Evolutionary conservation across 495 filamentous ascomycete species (phyloP).

Genomic region (Talaromyces ruber): DNA sequence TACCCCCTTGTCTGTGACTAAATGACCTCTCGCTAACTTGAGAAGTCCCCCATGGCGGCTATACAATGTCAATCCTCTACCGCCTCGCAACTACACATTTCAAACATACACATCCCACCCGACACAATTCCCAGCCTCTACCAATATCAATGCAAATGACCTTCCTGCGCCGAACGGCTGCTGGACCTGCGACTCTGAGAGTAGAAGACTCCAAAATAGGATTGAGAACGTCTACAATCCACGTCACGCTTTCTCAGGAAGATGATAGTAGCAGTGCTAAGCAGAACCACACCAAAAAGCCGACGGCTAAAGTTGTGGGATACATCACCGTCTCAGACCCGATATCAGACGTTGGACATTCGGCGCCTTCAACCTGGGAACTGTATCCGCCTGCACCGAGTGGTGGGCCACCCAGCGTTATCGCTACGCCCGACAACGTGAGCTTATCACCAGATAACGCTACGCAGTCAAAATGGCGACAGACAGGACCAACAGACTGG

Average conservation of each 20-base stretch:
- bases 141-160: constrained; percentile 57
- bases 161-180: constrained; percentile 61
- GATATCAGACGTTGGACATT: constrained; percentile 47
- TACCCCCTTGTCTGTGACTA: background rate
- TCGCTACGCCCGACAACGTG: constrained; percentile 29
- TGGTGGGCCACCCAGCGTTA: constrained; percentile 11
- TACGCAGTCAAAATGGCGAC: background rate
- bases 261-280: constrained; percentile 19
- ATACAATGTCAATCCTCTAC: constrained; percentile 58
- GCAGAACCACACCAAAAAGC: constrained; percentile 13
- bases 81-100: constrained; percentile 55
- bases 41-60: constrained; percentile 78
- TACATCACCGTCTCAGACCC: constrained; percentile 64
- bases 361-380: constrained; percentile 42
- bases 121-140: constrained; percentile 52
- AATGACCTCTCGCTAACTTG: background rate
- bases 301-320: constrained; percentile 51
- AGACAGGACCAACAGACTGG: constrained; percentile 16
- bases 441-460: constrained; percentile 14
- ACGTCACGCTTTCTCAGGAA: constrained; percentile 52
- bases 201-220: constrained; percentile 70
- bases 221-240: constrained; percentile 57
- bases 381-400: constrained; percentile 38
- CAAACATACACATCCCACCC: constrained; percentile 47
- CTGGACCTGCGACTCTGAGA: constrained; percentile 52